Percentiles rank a stretch among this genome's conserved stretches.
These are phyloP conservation scores for Cladophialophora chaetospira DNA, from an alignment of 2,329 filamentous ascomycete species.

Conservation along the genomic window DNA sequence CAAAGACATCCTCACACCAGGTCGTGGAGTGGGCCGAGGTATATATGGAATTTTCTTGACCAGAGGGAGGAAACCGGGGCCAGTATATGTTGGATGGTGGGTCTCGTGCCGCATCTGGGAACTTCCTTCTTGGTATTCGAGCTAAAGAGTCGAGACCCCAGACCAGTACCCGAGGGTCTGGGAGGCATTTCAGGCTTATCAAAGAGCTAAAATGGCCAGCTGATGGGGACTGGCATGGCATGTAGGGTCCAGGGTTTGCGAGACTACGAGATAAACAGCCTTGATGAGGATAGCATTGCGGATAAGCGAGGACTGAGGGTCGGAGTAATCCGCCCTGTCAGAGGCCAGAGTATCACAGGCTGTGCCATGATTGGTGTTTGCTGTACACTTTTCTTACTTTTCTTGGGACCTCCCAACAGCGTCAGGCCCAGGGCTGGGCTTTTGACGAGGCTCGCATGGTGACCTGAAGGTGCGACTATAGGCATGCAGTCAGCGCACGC, in stretches of 20 bases:
- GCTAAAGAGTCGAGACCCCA: background rate
- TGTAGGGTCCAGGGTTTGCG: background rate
- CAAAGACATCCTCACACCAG: no score
- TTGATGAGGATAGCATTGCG: background rate
- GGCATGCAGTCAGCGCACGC: background rate
- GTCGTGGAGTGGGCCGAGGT: background rate
- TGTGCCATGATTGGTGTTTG: background rate
- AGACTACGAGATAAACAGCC: background rate
- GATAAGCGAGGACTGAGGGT: background rate
- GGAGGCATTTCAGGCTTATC: background rate
- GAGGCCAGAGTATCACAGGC: background rate
- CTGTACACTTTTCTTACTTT: no score
- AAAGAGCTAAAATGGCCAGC: background rate
- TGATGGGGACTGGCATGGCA: background rate
- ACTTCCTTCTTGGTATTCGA: background rate
- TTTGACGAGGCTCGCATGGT: background rate
- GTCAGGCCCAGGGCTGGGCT: no score
- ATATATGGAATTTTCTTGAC: conserved; percentile 1
- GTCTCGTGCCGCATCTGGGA: background rate
- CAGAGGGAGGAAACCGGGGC: background rate
- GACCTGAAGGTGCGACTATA: background rate
- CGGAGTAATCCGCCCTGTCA: conserved; percentile 3
- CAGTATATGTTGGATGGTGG: background rate
- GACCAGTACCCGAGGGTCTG: background rate
- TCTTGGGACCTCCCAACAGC: no score